These are phyloP conservation scores for Amanita phalloides DNA, from an alignment of 768 basidiomycete species.

Conservation along the genomic window DNA sequence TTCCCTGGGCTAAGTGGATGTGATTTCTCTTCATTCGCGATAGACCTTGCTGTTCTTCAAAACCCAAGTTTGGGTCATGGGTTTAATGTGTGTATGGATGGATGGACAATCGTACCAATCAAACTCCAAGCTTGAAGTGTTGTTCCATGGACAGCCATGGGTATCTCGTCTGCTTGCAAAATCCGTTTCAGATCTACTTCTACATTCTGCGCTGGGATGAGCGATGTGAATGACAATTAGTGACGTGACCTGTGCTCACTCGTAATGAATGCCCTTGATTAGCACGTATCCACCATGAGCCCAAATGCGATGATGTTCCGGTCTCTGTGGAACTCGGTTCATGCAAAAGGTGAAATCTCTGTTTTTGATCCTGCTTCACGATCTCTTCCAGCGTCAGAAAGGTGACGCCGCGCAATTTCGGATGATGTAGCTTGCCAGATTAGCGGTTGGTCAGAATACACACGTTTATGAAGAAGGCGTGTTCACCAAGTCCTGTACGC, in stretches of 20 bases:
- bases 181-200: constrained; percentile 58
- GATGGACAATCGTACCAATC: constrained; percentile 39
- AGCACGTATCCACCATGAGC: constrained; percentile 80
- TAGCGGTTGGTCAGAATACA: background rate
- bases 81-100: no score
- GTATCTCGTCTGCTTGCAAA: constrained; percentile 46
- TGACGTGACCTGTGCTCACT: constrained; percentile 25
- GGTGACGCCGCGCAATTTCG: constrained; percentile 53
- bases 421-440: constrained; percentile 47
- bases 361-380: constrained; percentile 58
- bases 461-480: background rate
- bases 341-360: constrained; percentile 46
- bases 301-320: constrained; percentile 12
- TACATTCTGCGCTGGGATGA: constrained; percentile 37
- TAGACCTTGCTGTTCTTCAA: constrained; percentile 54
- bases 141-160: constrained; percentile 81
- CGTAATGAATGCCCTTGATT: constrained; percentile 86
- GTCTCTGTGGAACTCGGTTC: constrained; percentile 21
- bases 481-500: constrained; percentile 67
- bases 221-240: background rate
- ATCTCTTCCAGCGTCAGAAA: constrained; percentile 45
- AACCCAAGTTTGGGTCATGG: background rate
- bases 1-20: constrained; percentile 83
- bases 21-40: constrained; percentile 86
- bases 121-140: constrained; percentile 53